Evolutionary conservation across 768 basidiomycete genomes (phyloP).

Genomic region (Nidula microcarpa): DNA sequence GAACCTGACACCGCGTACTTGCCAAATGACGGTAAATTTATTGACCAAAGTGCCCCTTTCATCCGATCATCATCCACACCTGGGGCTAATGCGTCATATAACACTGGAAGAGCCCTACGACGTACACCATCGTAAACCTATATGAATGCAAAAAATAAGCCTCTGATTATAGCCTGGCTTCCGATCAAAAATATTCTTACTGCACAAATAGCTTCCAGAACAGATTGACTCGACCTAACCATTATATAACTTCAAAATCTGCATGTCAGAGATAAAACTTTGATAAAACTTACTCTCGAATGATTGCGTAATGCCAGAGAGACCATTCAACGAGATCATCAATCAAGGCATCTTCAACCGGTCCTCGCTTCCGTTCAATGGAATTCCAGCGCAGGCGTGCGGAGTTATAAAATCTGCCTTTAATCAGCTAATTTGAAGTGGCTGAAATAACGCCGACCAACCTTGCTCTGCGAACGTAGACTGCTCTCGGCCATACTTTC

Average conservation of each 20-base stretch:
- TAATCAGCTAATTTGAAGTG: conserved; percentile 1
- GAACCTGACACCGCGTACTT: conserved; percentile 48
- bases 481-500: conserved; percentile 73
- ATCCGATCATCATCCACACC: conserved; percentile 85
- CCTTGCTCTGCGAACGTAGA: conserved; percentile 67
- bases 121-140: conserved; percentile 71
- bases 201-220: conserved; percentile 44
- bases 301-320: conserved; percentile 68
- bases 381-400: conserved; percentile 70
- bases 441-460: conserved; percentile 18
- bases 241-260: background rate
- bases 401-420: conserved; percentile 56
- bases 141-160: background rate
- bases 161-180: background rate
- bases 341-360: conserved; percentile 58
- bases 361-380: conserved; percentile 60
- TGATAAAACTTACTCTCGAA: conserved; percentile 36
- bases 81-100: conserved; percentile 57
- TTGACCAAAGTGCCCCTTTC: conserved; percentile 85
- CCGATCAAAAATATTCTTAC: conserved; percentile 15
- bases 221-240: conserved; percentile 41
- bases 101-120: conserved; percentile 53
- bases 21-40: conserved; percentile 65
- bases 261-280: background rate
- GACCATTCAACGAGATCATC: conserved; percentile 76